Conservation (phyloP, 192 early-diverging fungal species). For the Lobosporangium transversale region DNA sequence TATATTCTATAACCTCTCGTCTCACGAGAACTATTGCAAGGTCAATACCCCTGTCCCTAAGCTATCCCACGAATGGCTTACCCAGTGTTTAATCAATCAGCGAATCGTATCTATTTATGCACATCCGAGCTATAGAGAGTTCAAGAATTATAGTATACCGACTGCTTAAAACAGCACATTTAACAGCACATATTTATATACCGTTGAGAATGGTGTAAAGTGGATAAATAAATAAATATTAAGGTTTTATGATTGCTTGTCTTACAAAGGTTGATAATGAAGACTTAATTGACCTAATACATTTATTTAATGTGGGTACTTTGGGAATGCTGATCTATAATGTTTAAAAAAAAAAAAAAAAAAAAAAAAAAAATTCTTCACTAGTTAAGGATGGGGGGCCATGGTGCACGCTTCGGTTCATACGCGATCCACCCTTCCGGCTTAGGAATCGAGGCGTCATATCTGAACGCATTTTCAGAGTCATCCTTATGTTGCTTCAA, state of each 20-base stretch:
- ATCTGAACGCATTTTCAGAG: constrained; percentile 43
- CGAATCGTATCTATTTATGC: constrained; percentile 21
- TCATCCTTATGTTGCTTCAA: constrained; percentile 52
- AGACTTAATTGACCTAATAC: too few relatives aligned
- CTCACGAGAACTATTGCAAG: background rate
- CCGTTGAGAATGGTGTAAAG: too few relatives aligned
- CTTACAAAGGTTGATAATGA: too few relatives aligned
- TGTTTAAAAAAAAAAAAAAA: too few relatives aligned
- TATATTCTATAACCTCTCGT: constrained; percentile 3
- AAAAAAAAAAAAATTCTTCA: too few relatives aligned
- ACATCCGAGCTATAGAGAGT: constrained; percentile 15
- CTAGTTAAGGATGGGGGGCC: constrained; percentile 51
- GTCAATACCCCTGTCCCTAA: background rate
- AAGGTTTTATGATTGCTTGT: too few relatives aligned
- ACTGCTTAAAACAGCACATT: too few relatives aligned
- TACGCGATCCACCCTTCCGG: constrained; percentile 52
- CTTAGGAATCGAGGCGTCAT: constrained; percentile 35
- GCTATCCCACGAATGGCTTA: constrained; percentile 28
- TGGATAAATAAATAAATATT: too few relatives aligned
- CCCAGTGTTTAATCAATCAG: constrained; percentile 46
- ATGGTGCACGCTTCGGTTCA: constrained; percentile 46
- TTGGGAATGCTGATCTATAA: too few relatives aligned
- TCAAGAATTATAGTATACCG: too few relatives aligned
- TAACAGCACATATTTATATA: too few relatives aligned
- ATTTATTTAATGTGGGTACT: too few relatives aligned